Evolutionary conservation across 2,329 filamentous ascomycete genomes (phyloP), one percentile per base, ranked within the genome.

Genomic region (Calycina herbarum): DNA sequence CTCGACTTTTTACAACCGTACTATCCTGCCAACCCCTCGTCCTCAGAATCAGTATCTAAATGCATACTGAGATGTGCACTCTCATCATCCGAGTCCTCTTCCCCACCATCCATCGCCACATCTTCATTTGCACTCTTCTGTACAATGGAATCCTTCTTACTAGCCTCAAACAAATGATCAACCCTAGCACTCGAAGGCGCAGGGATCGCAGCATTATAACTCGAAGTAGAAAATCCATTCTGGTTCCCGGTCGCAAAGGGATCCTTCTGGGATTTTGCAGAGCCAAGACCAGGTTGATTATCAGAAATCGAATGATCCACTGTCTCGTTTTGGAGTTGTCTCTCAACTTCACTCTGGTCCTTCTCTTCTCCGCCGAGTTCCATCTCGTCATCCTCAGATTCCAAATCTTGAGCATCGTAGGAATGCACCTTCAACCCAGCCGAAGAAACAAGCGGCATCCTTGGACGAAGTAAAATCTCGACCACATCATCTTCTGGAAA

Each of bases 381-480:
- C 70, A 73, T 71, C 35, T 67, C 64, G 58, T 73, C 68, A 60
- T 72, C 68, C 29, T 71, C 68, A 54, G 64, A 64, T 15, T 66
- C 62, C 17, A 66, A 62, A 45, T 71, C 35, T 2, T 56, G 24
- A 48, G 59, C 59, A 38, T 72, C 68, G 20, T 63, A 64, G 1
- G n/a, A 42, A 15, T 57, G 59, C 11, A 63, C n/a, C 20, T 62
- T 57, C 13, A 62, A 61, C 17, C 59, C 58, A 24, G 54, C 63
- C 40, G 69, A 62, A 75, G 71, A 66, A 70, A 78, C 66, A 64
- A 82, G 74, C 1, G 83, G 82, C 81, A 85, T 82, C 56, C 83
- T 78, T 13, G 83, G 83, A 62, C 82, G 77, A 27, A 85, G 81
- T 64, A 97, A 76, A 10, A 90, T 84, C 77, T 97, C 94, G 1